Evolutionary conservation across 2,329 filamentous ascomycete genomes (phyloP), one percentile per base, ranked within the genome.

Genomic region (Fulvia fulva): DNA sequence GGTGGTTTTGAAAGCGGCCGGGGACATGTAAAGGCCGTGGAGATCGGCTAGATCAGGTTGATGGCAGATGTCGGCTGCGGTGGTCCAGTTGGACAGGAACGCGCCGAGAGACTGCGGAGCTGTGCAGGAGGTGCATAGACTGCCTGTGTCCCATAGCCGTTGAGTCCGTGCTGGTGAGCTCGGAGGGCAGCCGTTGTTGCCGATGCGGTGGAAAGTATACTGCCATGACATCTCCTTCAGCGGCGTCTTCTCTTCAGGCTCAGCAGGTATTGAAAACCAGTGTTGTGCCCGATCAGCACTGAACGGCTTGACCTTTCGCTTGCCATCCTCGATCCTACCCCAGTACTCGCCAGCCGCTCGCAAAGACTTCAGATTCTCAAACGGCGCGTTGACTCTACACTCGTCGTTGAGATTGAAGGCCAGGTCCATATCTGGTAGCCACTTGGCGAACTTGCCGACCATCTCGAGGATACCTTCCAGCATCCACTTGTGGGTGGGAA

Each of bases 31-130:
- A 67, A 93, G 85, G 44, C 89, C 87, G 66, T 93, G 89, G 1
- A 93, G 78, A 60, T 86, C 80, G 26, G 84, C 82, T 30, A 93
- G 77, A 63, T 94, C 90, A 0, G 90, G 87, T 68, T 94, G 90
- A 59, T 88, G 83, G 69, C 90, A 95, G 26, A 87, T 80, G 49
- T 90, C 82, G 5, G 85, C 80, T 5, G 87, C 83, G 8, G 80
- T 70, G 1, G 80, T 77, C 85, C 88, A 92, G 65, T 89, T 80
- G 4, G 78, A 76, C 5, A 91, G 75, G 66, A 90, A 88, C 22
- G 85, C 84, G 2, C 83, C 86, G 19, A 83, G 75, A 0, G 88
- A 88, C 67, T 92, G 88, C 0, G 82, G 81, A 6, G 77, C 74
- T 1, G 80, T 77, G 70, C 89, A 93, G 2, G 77, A 75, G 0